A percentile compares a stretch with the other conserved stretches of the same genome.
Conservation (phyloP, 2,329 filamentous ascomycete genomes). For the Phaeosphaeria sp. region DNA sequence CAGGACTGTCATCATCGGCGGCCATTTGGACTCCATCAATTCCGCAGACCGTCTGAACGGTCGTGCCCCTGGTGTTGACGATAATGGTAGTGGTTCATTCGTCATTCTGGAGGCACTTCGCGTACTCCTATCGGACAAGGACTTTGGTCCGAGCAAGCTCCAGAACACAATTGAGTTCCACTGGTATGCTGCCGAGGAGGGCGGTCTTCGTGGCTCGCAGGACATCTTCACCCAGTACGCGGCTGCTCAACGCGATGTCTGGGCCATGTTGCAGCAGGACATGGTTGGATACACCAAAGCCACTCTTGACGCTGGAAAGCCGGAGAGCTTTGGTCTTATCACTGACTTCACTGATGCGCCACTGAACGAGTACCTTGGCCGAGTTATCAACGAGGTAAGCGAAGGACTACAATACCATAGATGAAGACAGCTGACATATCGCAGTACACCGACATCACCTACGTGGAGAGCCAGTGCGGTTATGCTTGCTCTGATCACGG, state of each 20-base stretch:
- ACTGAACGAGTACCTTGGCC: conserved; percentile 87
- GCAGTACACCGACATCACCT: conserved; percentile 84
- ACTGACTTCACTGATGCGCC: conserved; percentile 84
- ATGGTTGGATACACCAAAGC: conserved; percentile 84
- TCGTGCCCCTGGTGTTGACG: conserved; percentile 63
- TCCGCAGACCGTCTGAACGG: conserved; percentile 4
- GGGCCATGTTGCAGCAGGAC: conserved; percentile 97
- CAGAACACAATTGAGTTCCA: conserved; percentile 93
- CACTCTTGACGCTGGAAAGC: conserved; percentile 79
- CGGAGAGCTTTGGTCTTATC: conserved; percentile 87
- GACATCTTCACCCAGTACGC: conserved; percentile 85
- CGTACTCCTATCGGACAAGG: conserved; percentile 73
- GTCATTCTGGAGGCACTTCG: conserved; percentile 91
- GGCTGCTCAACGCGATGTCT: conserved; percentile 73
- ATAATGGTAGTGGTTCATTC: conserved; percentile 88
- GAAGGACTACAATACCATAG: not conserved
- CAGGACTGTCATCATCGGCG: conserved; percentile 82
- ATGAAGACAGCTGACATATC: not conserved
- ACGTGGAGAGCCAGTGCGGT: conserved; percentile 85
- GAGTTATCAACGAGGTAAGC: conserved; percentile 67
- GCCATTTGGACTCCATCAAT: conserved; percentile 62
- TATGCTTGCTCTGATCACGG: conserved; percentile 82
- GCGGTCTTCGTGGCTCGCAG: conserved; percentile 83
- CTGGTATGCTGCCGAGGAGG: conserved; percentile 92
- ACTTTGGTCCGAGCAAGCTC: conserved; percentile 72